Base-by-base conservation (phyloP, 176 grass and related monocot genomes). In the Luzula sylvatica region DNA sequence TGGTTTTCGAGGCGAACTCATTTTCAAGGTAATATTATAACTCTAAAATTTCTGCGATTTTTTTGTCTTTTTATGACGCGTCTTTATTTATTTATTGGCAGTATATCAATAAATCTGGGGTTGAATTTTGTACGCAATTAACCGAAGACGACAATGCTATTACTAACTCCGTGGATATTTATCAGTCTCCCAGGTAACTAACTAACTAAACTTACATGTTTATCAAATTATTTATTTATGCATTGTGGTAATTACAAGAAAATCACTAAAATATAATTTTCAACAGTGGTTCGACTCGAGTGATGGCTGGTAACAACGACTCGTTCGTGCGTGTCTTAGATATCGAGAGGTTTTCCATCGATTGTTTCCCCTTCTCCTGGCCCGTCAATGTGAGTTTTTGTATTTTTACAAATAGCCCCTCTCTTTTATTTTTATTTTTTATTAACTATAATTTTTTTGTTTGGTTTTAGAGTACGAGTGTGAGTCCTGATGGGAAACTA, bases 1-100 rank as follows among this genome's bases (percentile, higher is more conserved):
- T 80, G 92, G 92, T 50, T 98, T 90, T 63, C 92, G 76, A 9
- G 92, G 92, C 24, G 85, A 98, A 69, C 65, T 98, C 72, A 90
- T 98, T 67, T 98, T 84, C 71, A 90, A 98, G 81, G 85, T 98
- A 74, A 45, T 28, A 15, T 44, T 43, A 19, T 42, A 47, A 21
- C 28, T 25, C 8, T 22, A n/a, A n/a, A n/a, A n/a, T 64, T 62
- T 26, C 30, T 35, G 5, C 7, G 35, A 30, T 60, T 53, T 22
- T 16, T 5, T 5, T 3, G 13, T 50, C 23, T 56, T n/a, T 15
- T 16, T 50, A 43, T 52, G 12, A 49, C 42, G 29, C 4, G 38
- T 23, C 9, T 27, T 20, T 46, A 29, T 56, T 23, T 47, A 11
- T 24, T 35, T 40, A 11, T 55, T 29, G 18, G 42, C 56, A 96